Evolutionary conservation across 129 eudicot genomes (phyloP).

Genomic region (Helianthus annuus): HanXRQr2.0-SUNRISE NC_035434.2:169883385-169883884

Average conservation of each 20-base stretch:
- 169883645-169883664: constrained; percentile 97
- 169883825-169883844: too few species aligned
- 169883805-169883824: too few species aligned
- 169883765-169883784: neutral
- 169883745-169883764: constrained; percentile 26
- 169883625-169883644: constrained; percentile 9
- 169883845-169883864: too few species aligned
- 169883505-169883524: constrained; percentile 96
- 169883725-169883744: constrained; percentile 80
- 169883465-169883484: constrained; percentile 87
- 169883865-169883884: too few species aligned
- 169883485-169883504: constrained; percentile 89
- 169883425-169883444: neutral
- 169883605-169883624: constrained; percentile 4
- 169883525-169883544: constrained; percentile 60
- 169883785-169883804: too few species aligned
- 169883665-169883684: constrained; percentile 93
- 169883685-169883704: constrained; percentile 90
- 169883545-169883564: neutral
- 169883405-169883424: too few species aligned
- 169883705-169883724: constrained; percentile 78
- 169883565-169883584: neutral
- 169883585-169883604: constrained; percentile 4
- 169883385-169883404: too few species aligned
- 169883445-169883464: constrained; percentile 9